Evolutionary conservation across 2,329 filamentous ascomycete species (phyloP).

Genomic region (Blastomyces emzantsi): DNA sequence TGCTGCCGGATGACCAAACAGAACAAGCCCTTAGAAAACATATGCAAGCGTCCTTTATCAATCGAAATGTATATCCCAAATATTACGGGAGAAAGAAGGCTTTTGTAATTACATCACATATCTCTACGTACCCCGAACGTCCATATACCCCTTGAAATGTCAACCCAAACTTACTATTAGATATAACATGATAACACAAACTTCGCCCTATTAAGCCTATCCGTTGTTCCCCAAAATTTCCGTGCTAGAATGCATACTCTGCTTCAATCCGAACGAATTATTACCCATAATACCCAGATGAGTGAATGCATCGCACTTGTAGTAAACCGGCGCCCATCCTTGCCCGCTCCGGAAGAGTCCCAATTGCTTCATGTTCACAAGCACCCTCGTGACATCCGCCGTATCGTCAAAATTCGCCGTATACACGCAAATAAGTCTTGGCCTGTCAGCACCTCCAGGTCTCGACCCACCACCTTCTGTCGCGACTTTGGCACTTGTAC

Average conservation of each 20-base stretch:
- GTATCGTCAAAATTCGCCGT: conserved; percentile 63
- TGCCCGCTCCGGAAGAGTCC: conserved; percentile 44
- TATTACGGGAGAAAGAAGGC: neutral
- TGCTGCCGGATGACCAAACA: neutral
- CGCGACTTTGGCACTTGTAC: conserved; percentile 63
- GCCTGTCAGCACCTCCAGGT: conserved; percentile 24
- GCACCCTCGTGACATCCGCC: conserved; percentile 59
- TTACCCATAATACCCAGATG: conserved; percentile 53
- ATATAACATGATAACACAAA: neutral
- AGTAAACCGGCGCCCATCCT: conserved; percentile 53
- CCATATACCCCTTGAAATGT: neutral
- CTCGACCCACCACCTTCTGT: conserved; percentile 37
- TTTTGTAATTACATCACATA: neutral
- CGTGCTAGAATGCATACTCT: conserved; percentile 38
- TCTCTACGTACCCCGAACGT: neutral
- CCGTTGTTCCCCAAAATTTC: conserved; percentile 28
- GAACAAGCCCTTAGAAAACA: neutral
- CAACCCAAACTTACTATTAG: neutral
- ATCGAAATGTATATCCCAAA: neutral
- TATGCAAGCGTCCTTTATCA: neutral
- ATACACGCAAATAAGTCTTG: conserved; percentile 62
- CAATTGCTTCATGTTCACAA: conserved; percentile 53
- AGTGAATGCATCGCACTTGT: conserved; percentile 67
- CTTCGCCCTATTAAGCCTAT: conserved; percentile 14
- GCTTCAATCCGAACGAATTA: conserved; percentile 55